Evolutionary conservation across 2,329 filamentous ascomycete genomes (phyloP), one percentile per base, ranked within the genome.

Genomic region (Trichoderma cornu-damae): DNA sequence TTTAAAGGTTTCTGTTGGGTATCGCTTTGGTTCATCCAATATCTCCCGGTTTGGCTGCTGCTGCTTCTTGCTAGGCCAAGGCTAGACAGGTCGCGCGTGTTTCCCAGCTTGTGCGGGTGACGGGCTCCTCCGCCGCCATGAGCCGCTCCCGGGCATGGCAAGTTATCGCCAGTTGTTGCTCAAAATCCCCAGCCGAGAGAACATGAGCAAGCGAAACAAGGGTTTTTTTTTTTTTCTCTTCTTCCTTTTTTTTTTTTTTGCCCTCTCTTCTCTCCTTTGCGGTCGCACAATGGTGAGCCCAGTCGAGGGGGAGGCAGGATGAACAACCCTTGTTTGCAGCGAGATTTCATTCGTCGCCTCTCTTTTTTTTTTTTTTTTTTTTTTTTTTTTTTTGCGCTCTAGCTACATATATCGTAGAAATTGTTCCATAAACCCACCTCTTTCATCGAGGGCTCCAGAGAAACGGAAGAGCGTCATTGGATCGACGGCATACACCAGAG

Each of bases 391-490:
- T n/a, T n/a, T n/a, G n/a, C n/a, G 38, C 37, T 12, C 28, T 30
- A n/a, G 51, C 34, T 43, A 26, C 48, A 38, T 51, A 38, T 51
- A 34, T 53, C 26, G 44, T 46, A 16, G 32, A n/a, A n/a, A 44
- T 55, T 47, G 32, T 16, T 55, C n/a, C n/a, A n/a, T n/a, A 24
- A 37, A 54, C 51, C 40, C 24, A 46, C 40, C 30, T 18, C 44
- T 14, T 35, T 37, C 51, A 37, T 44, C 30, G 38, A 37, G 24
- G 38, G 38, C 51, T 54, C 40, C 51, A 54, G 40, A 54, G 37
- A 34, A 55, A 55, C 42, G 24, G 32, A 24, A 30, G 32, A 35
- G 42, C 51, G 16, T 38, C 42, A 44, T 47, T 55, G 51, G 51
- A 55, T 55, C 51, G 32, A 37, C 51, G 16, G 44, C 44, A 47